A percentile compares a stretch with the other conserved stretches of the same genome.
Evolutionary conservation across 1,284 basidiomycete genomes (phyloP).

Genomic region (Austroboletus niveus): DNA sequence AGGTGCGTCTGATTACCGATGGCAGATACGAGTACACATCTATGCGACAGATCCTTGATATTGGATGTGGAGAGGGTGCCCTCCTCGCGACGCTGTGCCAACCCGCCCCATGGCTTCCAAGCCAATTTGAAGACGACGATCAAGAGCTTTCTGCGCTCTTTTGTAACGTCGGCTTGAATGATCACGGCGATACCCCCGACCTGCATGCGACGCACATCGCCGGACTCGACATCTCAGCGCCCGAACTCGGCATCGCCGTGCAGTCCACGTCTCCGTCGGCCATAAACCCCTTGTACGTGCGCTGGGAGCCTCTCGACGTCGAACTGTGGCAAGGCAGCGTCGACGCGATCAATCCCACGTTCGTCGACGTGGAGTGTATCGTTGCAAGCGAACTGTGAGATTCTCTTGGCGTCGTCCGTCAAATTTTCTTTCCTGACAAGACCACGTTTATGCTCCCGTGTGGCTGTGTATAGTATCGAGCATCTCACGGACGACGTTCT

Average conservation of each 20-base stretch:
- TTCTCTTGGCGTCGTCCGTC: no score
- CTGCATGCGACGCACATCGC: slow-evolving; percentile 59
- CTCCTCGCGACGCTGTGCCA: slow-evolving; percentile 68
- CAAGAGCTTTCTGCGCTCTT: slow-evolving; percentile 23
- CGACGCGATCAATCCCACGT: slow-evolving; percentile 70
- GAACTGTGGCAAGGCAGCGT: slow-evolving; percentile 84
- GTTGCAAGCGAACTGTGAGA: slow-evolving; percentile 83
- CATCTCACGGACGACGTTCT: slow-evolving; percentile 75
- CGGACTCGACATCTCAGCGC: slow-evolving; percentile 63
- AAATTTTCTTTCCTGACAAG: no score
- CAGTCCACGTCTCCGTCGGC: slow-evolving; percentile 42
- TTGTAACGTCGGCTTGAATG: slow-evolving; percentile 31
- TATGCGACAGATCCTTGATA: slow-evolving; percentile 61
- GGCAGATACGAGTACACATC: neutral
- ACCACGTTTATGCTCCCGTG: neutral
- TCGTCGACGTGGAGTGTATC: slow-evolving; percentile 79
- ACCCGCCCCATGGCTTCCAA: slow-evolving; percentile 63
- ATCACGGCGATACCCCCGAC: slow-evolving; percentile 47
- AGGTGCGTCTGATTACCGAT: slow-evolving; percentile 42
- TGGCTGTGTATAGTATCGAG: slow-evolving; percentile 65
- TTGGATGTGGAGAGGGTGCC: slow-evolving; percentile 79
- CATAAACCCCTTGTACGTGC: slow-evolving; percentile 32
- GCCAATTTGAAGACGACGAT: slow-evolving; percentile 26
- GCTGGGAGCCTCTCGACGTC: slow-evolving; percentile 76
- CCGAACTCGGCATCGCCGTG: slow-evolving; percentile 53